phyloP scores from a whole-genome alignment of 352 stramenopile genomes.

The Saprolegnia parasitica region DNA sequence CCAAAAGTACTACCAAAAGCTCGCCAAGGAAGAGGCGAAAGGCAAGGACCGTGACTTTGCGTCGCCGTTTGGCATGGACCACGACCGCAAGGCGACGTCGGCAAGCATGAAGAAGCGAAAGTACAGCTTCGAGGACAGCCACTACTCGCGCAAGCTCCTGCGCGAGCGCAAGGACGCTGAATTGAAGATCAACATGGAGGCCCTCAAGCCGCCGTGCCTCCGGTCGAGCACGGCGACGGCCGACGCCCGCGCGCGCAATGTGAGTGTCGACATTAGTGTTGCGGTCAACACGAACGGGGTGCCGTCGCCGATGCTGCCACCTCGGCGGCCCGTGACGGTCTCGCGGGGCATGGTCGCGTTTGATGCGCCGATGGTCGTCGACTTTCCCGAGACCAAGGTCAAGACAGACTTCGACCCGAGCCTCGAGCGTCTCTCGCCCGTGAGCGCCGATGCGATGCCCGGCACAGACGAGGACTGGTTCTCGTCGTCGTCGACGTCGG shows the following conservation, averaged over 20 bases:
- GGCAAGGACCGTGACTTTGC: conserved; percentile 60
- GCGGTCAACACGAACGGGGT: conserved; percentile 29
- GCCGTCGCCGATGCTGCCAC: neutral
- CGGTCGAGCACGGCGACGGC: neutral
- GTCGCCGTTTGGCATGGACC: conserved; percentile 29
- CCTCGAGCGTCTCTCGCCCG: conserved; percentile 56
- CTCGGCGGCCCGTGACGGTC: neutral
- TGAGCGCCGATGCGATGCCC: conserved; percentile 74
- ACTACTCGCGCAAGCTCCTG: conserved; percentile 23
- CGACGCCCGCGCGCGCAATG: conserved; percentile 36
- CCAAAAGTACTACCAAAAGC: conserved; percentile 88
- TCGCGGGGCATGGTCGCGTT: conserved; percentile 17
- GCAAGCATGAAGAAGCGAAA: conserved; percentile 33
- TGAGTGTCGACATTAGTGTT: conserved; percentile 39
- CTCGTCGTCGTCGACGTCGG: conserved; percentile 32
- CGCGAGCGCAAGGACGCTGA: conserved; percentile 19
- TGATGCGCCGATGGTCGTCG: conserved; percentile 49
- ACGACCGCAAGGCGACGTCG: conserved; percentile 26
- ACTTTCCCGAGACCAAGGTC: conserved; percentile 52
- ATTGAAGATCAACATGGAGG: conserved; percentile 6
- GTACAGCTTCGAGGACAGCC: conserved; percentile 33
- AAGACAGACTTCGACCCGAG: conserved; percentile 52
- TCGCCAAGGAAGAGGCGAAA: conserved; percentile 80
- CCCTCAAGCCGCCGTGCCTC: neutral
- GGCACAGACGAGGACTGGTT: conserved; percentile 84